phyloP scores from a whole-genome alignment of 768 basidiomycete species.

The Pholiota molesta region DNA sequence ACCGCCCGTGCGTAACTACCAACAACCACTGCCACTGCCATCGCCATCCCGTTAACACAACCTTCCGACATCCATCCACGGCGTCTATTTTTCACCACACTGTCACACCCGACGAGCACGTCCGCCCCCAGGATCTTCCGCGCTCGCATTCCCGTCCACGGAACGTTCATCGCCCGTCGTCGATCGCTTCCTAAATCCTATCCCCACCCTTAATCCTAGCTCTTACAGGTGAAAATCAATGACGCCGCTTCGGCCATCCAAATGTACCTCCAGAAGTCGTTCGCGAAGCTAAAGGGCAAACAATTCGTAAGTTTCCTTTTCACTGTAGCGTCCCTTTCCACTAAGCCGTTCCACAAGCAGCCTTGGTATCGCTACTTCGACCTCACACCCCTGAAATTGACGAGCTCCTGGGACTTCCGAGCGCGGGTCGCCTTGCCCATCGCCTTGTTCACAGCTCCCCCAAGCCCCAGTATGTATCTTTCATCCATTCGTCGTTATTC shows the following conservation, averaged over 20 bases:
- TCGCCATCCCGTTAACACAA: no score
- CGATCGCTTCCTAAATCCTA: no score
- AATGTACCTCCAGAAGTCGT: conserved; percentile 85
- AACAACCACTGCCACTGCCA: no score
- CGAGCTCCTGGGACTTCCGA: conserved; percentile 91
- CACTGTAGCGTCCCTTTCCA: background rate
- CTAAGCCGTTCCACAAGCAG: conserved; percentile 33
- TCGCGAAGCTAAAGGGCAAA: conserved; percentile 89
- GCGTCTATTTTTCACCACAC: no score
- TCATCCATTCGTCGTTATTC: background rate
- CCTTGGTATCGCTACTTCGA: conserved; percentile 99
- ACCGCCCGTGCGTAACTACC: no score
- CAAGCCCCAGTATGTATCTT: conserved; percentile 72
- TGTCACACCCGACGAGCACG: no score
- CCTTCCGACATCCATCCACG: no score
- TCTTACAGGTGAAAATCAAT: conserved; percentile 98
- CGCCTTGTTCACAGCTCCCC: conserved; percentile 96
- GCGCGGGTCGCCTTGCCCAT: conserved; percentile 91
- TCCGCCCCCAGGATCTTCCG: no score
- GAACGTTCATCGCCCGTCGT: no score
- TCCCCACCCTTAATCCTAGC: no score
- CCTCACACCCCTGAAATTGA: conserved; percentile 90
- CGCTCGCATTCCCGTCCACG: no score
- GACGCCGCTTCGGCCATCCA: conserved; percentile 97
- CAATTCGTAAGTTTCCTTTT: conserved; percentile 76